Evolutionary conservation across 2,329 filamentous ascomycete species (phyloP).

Genomic region (Coniella lustricola): DNA sequence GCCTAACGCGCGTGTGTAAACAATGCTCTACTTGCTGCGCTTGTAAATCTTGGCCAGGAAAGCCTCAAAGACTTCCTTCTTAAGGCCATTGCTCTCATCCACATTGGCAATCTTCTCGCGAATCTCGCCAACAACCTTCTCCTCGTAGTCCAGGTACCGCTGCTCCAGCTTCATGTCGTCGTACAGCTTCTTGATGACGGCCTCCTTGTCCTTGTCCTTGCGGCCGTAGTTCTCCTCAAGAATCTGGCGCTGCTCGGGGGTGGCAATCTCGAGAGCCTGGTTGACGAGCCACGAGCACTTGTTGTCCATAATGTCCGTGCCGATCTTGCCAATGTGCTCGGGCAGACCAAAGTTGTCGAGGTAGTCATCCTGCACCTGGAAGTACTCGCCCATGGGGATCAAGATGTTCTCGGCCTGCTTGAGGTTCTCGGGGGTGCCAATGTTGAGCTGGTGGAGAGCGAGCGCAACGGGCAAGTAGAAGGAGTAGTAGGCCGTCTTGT

Average conservation of each 20-base stretch:
- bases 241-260: constrained; percentile 76
- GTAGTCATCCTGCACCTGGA: constrained; percentile 98
- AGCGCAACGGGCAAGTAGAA: constrained; percentile 97
- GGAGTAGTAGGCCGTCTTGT: constrained; percentile 99
- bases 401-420: constrained; percentile 85
- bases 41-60: constrained; percentile 98
- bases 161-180: constrained; percentile 78
- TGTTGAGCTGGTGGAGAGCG: constrained; percentile 75
- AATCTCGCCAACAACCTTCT: constrained; percentile 75
- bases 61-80: constrained; percentile 80
- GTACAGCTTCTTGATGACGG: constrained; percentile 81
- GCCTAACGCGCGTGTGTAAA: not conserved
- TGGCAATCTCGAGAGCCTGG: constrained; percentile 75
- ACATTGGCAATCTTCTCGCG: constrained; percentile 66
- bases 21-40: constrained; percentile 69
- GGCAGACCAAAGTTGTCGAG: constrained; percentile 96
- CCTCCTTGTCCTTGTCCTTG: constrained; percentile 80
- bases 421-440: constrained; percentile 82
- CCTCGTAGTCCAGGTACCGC: constrained; percentile 83
- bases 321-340: constrained; percentile 92
- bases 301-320: constrained; percentile 98
- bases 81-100: constrained; percentile 82
- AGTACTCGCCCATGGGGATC: constrained; percentile 96
- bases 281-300: constrained; percentile 99
- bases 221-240: constrained; percentile 91